Evolutionary conservation across 2,329 filamentous ascomycete genomes (phyloP), one percentile per base, ranked within the genome.

Genomic region (Trichoderma sp.): DNA sequence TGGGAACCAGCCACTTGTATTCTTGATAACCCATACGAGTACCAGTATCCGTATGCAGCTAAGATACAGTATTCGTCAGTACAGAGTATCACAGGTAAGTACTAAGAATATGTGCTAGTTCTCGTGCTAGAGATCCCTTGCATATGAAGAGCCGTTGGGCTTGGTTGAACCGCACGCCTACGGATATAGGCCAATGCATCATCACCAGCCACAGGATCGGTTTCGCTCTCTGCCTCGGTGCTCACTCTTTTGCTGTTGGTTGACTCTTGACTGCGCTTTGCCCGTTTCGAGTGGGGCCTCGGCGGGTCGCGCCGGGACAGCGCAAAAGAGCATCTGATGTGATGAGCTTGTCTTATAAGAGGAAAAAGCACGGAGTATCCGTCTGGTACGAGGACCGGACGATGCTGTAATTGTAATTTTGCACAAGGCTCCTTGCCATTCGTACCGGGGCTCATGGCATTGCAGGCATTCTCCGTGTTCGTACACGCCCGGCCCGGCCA

Each of bases 221-320:
- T 15, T 12, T 47, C 39, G 26, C 13, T 20, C 43, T 36, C 6
- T 50, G 1, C n/a, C 55, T 20, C 11, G 17, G 39, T 50, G 47
- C 28, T 34, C n/a, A n/a, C n/a, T n/a, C n/a, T n/a, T n/a, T n/a
- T n/a, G n/a, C n/a, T n/a, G n/a, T n/a, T n/a, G 65, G 65, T 68
- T n/a, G 20, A 57, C 20, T 26, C 65, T 20, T 43, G 2, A 36
- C 12, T 43, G 39, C 39, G 39, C 53, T 39, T 68, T 43, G 53
- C 34, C 53, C 23, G 53, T 59, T 34, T 47, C 36, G 12, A 36
- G 55, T 59, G 66, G 66, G 23, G 36, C 55, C 20, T 50, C 39
- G 36, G 66, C 66, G 66, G 66, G 66, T 68, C 66, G 66, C 36
- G 36, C 66, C 66, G 55, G 66, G 66, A 50, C 66, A 61, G 28